phyloP scores from a whole-genome alignment of 1,139 yeast species.

The Pneumocystis sp. region DNA sequence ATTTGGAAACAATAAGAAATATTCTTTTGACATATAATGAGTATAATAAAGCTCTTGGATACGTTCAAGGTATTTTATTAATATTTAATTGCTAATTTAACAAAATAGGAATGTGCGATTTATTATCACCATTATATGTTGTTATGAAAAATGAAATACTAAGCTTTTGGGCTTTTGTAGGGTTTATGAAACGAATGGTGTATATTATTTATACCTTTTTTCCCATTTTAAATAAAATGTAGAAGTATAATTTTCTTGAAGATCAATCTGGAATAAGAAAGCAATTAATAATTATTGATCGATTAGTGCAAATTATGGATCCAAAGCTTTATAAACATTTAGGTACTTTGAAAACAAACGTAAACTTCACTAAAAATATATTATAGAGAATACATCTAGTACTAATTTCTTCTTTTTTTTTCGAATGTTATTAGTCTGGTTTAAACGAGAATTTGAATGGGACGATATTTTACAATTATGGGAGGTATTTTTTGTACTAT shows the following conservation, averaged over 20 bases:
- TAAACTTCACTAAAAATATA: slow-evolving; percentile 28
- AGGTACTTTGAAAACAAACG: slow-evolving; percentile 52
- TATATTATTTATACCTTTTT: background rate
- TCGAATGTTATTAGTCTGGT: slow-evolving; percentile 90
- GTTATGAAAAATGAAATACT: slow-evolving; percentile 62
- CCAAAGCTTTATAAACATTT: slow-evolving; percentile 73
- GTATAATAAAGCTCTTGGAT: slow-evolving; percentile 69
- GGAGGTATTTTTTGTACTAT: slow-evolving; percentile 39
- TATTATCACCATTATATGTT: slow-evolving; percentile 73
- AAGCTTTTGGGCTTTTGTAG: slow-evolving; percentile 77
- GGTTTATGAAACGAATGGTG: slow-evolving; percentile 78
- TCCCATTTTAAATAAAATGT: background rate
- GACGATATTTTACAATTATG: slow-evolving; percentile 63
- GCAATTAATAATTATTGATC: slow-evolving; percentile 71
- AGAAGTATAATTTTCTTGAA: slow-evolving; percentile 71
- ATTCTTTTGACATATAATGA: slow-evolving; percentile 77
- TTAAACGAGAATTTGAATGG: slow-evolving; percentile 78
- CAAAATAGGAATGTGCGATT: slow-evolving; percentile 55
- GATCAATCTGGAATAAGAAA: slow-evolving; percentile 87
- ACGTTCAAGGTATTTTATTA: slow-evolving; percentile 57
- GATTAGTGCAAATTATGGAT: slow-evolving; percentile 71
- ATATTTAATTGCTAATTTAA: background rate
- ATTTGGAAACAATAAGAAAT: slow-evolving; percentile 57
- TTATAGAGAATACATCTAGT: background rate
- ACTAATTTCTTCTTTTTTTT: slow-evolving; percentile 76